Evolutionary conservation across 805 yeast species (phyloP), one percentile per base, ranked within the genome.

Genomic region (Spencermartinsiella europaea): DNA sequence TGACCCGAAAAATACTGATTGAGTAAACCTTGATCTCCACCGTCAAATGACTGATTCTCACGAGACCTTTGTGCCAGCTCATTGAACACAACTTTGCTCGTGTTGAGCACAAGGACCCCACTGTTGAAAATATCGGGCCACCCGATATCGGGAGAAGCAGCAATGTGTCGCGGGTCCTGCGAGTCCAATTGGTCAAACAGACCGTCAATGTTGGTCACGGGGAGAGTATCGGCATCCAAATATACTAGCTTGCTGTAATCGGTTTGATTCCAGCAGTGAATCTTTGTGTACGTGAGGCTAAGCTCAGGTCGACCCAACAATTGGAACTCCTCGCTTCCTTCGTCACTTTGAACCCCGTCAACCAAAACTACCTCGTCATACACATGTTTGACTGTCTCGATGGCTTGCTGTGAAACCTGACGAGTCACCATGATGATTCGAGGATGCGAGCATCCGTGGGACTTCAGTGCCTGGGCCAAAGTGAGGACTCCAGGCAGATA

Each of bases 61-160:
- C 52, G 47, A 17, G 65, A 55, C 3, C 58, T 52, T 1, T 52
- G 40, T 21, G 62, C 49, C 40, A 88, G 69, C 27, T 68, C 65
- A 2, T 62, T 50, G 54, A 69, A 81, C 17, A 71, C 73, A 0
- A 54, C 49, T 1, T 51, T 34, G 53, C 70, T 68, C 2, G 95
- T 95, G 31, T 71, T 70, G 21, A 80, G 61, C 2, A 80, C 69
- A 58, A 87, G 70, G 17, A 87, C 77, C 3, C 96, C 95, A 27
- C 89, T 77, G 64, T 88, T 87, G 70, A 88, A 88, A 57, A 83
- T 74, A 67, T 88, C 96, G 0, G 95, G 95, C 85, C 95, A 88
- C 12, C 95, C 95, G n/a, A 79, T 71, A 66, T 88, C 96, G 0
- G 95, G 85, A 14, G 82, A 70, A 0, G 93, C 73, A 1, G 64